Evolutionary conservation across 371 early-diverging fungal species (phyloP).

Genomic region (Mucor plumbeus): DNA sequence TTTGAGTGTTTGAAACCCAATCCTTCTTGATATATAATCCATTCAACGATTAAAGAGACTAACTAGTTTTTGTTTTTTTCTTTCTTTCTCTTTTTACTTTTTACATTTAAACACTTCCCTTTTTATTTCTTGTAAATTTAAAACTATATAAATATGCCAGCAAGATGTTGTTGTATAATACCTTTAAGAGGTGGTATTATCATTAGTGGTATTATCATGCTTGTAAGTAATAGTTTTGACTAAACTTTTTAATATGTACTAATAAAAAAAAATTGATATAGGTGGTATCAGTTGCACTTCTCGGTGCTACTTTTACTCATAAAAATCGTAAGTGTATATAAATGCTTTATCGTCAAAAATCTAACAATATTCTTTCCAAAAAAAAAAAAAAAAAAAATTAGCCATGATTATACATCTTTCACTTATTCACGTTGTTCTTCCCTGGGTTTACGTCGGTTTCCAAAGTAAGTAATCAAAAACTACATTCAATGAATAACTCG

Average conservation of each 20-base stretch:
- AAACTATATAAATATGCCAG: slow-evolving; percentile 20
- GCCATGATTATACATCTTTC: slow-evolving; percentile 29
- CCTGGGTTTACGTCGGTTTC: slow-evolving; percentile 52
- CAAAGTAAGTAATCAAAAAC: slow-evolving; percentile 29
- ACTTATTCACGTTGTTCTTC: slow-evolving; percentile 20
- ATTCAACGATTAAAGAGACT: background rate
- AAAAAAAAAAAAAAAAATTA: background rate
- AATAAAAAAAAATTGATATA: background rate
- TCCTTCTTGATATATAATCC: background rate
- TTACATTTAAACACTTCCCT: background rate
- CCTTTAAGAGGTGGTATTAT: slow-evolving; percentile 47
- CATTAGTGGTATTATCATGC: slow-evolving; percentile 37
- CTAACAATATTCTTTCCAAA: background rate
- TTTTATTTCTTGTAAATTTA: background rate
- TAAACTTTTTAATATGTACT: background rate
- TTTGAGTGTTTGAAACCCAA: slow-evolving; percentile 9
- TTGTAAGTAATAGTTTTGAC: slow-evolving; percentile 24
- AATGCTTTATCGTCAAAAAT: background rate
- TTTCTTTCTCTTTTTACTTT: background rate
- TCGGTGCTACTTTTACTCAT: slow-evolving; percentile 49
- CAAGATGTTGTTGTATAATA: slow-evolving; percentile 52
- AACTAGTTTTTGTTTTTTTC: background rate
- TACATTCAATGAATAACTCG: background rate
- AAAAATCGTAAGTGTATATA: slow-evolving; percentile 46
- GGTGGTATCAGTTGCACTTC: slow-evolving; percentile 41